Evolutionary conservation across 1,139 yeast genomes (phyloP).

Genomic region (Protomyces inouyei): DNA sequence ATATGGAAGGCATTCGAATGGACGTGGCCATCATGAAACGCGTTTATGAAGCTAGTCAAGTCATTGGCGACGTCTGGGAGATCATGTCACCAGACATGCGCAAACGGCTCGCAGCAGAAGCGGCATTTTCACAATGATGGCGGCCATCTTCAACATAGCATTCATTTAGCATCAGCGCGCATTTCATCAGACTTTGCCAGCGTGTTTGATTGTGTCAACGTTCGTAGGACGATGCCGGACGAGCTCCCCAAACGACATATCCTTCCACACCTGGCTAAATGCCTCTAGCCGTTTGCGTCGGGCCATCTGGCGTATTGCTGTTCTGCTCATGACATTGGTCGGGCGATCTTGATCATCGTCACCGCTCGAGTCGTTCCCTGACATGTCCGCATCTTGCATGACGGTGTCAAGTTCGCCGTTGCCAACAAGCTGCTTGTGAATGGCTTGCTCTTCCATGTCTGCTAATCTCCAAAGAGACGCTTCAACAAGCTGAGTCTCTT

Average conservation of each 20-base stretch:
- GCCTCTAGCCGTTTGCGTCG: not conserved
- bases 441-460: conserved; percentile 6
- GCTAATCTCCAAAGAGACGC: conserved; percentile 7
- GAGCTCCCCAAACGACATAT: conserved; percentile 15
- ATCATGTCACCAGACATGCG: conserved; percentile 70
- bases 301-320: not conserved
- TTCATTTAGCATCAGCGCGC: not conserved
- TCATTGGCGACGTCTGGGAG: conserved; percentile 65
- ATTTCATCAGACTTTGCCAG: not conserved
- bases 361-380: not conserved
- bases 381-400: not conserved
- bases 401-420: not conserved
- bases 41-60: conserved; percentile 87
- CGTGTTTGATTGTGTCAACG: not conserved
- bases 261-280: conserved; percentile 16
- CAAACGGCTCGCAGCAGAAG: conserved; percentile 68
- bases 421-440: not conserved
- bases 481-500: conserved; percentile 12
- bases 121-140: not conserved
- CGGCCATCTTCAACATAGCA: not conserved
- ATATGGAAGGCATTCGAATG: conserved; percentile 76
- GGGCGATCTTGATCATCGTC: not conserved
- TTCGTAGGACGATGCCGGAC: conserved; percentile 13
- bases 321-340: conserved; percentile 13
- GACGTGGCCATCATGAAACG: conserved; percentile 72